phyloP scores from a whole-genome alignment of 2,329 filamentous ascomycete species.

The Xylaria sp. region DNA sequence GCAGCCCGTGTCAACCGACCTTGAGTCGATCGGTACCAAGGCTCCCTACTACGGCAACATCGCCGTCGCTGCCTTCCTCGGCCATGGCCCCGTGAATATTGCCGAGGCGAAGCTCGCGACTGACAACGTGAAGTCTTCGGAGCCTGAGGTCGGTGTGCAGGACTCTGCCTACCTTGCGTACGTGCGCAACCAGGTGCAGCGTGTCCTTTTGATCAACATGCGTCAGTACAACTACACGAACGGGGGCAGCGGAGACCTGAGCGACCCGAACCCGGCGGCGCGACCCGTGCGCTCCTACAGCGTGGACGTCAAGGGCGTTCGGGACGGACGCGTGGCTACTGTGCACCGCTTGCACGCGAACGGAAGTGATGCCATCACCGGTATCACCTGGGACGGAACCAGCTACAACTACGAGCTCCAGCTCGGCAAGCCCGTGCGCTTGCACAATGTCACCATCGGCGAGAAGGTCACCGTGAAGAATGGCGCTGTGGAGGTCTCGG shows the following conservation, averaged over 20 bases:
- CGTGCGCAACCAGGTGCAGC: constrained; percentile 37
- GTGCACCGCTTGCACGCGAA: constrained; percentile 53
- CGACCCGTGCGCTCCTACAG: constrained; percentile 37
- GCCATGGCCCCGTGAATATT: constrained; percentile 41
- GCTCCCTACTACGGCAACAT: constrained; percentile 60
- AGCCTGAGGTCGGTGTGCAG: constrained; percentile 31
- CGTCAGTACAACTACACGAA: constrained; percentile 53
- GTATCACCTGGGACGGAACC: constrained; percentile 56
- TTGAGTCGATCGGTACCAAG: constrained; percentile 51
- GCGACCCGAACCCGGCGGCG: constrained; percentile 26
- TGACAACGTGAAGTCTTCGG: background rate
- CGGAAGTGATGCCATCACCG: constrained; percentile 58
- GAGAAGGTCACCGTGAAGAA: constrained; percentile 37
- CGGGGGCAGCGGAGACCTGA: constrained; percentile 33
- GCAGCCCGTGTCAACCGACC: constrained; percentile 52
- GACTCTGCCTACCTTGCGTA: constrained; percentile 55
- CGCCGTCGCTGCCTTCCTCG: constrained; percentile 52
- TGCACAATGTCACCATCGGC: constrained; percentile 50
- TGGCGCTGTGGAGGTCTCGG: constrained; percentile 36
- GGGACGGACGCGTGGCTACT: constrained; percentile 18
- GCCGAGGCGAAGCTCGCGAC: constrained; percentile 36
- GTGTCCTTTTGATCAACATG: constrained; percentile 54
- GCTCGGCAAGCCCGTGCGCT: constrained; percentile 45
- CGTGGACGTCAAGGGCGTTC: constrained; percentile 34
- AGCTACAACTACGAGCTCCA: constrained; percentile 58